These are phyloP conservation scores for Aaosphaeria arxii DNA, from an alignment of 2,329 filamentous ascomycete genomes.

Conservation along the genomic window DNA sequence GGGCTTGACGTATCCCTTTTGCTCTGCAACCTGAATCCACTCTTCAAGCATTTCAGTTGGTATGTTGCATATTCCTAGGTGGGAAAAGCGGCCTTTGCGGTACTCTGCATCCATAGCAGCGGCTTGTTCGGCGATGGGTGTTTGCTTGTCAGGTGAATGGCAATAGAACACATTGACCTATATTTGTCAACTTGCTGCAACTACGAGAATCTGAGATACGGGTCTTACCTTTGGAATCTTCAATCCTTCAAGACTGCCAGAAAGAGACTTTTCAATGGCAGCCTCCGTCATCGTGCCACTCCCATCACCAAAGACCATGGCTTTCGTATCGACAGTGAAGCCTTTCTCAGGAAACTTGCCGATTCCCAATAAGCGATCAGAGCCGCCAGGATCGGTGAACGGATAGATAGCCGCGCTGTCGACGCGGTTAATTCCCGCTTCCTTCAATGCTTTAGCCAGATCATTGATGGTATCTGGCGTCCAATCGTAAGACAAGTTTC, in stretches of 20 bases:
- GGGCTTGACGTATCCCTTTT: slow-evolving; percentile 21
- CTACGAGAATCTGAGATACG: too few species aligned
- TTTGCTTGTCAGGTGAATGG: slow-evolving; percentile 7
- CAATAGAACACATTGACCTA: slow-evolving; percentile 9
- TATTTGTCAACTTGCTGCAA: background rate
- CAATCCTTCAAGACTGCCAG: background rate
- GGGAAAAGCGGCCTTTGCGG: slow-evolving; percentile 2
- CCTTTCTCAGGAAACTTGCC: background rate
- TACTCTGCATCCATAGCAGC: slow-evolving; percentile 5
- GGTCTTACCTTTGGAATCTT: too few species aligned
- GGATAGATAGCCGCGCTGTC: background rate
- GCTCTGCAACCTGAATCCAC: slow-evolving; percentile 4
- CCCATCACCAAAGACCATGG: slow-evolving; percentile 4
- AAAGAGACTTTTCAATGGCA: background rate
- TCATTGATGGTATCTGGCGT: background rate
- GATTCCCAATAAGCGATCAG: background rate
- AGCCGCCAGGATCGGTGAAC: background rate
- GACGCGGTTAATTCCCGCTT: background rate
- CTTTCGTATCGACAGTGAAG: background rate
- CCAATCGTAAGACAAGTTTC: background rate
- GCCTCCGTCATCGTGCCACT: background rate
- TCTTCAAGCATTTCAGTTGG: slow-evolving; percentile 2
- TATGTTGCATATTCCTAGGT: slow-evolving; percentile 9
- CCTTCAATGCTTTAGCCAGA: background rate
- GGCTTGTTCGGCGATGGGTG: slow-evolving; percentile 6